Evolutionary conservation across 2,329 filamentous ascomycete genomes (phyloP).

Genomic region (Penicillium brasilianum): DNA sequence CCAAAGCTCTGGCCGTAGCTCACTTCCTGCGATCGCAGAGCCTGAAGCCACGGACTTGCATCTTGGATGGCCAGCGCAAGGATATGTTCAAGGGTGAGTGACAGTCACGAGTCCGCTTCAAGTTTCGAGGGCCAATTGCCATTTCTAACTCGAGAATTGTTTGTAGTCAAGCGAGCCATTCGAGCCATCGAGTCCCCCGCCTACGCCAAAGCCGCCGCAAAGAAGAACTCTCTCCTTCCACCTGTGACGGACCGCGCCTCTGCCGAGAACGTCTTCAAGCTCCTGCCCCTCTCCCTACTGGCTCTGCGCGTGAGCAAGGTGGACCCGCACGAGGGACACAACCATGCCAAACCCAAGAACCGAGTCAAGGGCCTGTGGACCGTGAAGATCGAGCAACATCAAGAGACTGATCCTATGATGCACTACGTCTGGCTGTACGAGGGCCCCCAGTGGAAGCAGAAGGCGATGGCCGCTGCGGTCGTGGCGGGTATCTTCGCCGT

Average conservation of each 20-base stretch:
- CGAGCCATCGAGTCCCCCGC: conserved; percentile 86
- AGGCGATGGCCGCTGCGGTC: conserved; percentile 85
- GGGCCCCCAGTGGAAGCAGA: conserved; percentile 89
- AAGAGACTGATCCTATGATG: conserved; percentile 70
- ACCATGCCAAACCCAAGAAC: conserved; percentile 71
- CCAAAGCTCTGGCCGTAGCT: conserved; percentile 84
- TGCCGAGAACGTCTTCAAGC: conserved; percentile 92
- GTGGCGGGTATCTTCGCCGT: conserved; percentile 82
- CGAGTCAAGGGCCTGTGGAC: conserved; percentile 95
- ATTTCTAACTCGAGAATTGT: conserved; percentile 5
- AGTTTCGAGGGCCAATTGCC: not conserved
- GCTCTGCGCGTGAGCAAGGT: conserved; percentile 86
- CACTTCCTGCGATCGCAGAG: conserved; percentile 84
- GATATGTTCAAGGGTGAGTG: conserved; percentile 90
- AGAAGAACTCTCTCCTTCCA: conserved; percentile 87
- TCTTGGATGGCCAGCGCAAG: conserved; percentile 94
- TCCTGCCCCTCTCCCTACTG: conserved; percentile 91
- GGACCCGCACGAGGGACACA: conserved; percentile 76
- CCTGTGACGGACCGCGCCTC: conserved; percentile 85
- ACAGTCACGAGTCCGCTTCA: not conserved
- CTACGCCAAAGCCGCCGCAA: conserved; percentile 80
- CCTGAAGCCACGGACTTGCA: conserved; percentile 86
- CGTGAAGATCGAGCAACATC: conserved; percentile 93
- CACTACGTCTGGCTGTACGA: conserved; percentile 98
- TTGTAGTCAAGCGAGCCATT: conserved; percentile 88